Conservation (phyloP, 106 monocot genomes). For the Dactylorhiza incarnata region DNA sequence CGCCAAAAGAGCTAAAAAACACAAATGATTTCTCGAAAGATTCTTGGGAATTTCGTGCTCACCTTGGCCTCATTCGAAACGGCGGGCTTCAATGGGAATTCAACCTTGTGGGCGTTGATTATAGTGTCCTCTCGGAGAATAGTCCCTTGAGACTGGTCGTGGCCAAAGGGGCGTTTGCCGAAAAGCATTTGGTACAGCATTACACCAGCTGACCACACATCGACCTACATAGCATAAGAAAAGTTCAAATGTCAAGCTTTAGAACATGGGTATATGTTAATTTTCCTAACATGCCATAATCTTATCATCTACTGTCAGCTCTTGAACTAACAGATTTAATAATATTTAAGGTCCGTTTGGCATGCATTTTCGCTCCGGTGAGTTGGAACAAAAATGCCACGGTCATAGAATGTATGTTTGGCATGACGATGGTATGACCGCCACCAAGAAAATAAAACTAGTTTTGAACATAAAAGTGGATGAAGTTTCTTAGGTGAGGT, state of each 20-base stretch:
- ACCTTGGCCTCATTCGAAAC: conserved; percentile 97
- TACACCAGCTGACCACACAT: conserved; percentile 97
- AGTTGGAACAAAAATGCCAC: too few relatives aligned
- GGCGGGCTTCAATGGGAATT: conserved; percentile 81
- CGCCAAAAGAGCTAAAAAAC: too few relatives aligned
- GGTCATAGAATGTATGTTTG: too few relatives aligned
- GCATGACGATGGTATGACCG: too few relatives aligned
- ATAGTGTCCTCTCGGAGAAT: conserved; percentile 97
- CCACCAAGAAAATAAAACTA: too few relatives aligned
- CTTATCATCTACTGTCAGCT: not conserved
- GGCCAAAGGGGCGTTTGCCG: conserved; percentile 91
- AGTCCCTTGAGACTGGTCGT: conserved; percentile 95
- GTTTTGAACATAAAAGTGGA: too few relatives aligned
- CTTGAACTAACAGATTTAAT: not conserved
- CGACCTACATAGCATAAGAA: conserved; percentile 39
- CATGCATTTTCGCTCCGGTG: too few relatives aligned
- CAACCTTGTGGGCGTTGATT: conserved; percentile 90
- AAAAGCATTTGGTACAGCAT: conserved; percentile 98
- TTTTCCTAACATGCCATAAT: not conserved
- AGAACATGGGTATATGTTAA: not conserved
- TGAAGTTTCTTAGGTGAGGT: too few relatives aligned
- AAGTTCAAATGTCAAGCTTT: not conserved
- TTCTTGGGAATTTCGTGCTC: not conserved
- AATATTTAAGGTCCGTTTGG: too few relatives aligned
- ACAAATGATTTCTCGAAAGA: too few relatives aligned